Evolutionary conservation across 306 rosid species (phyloP).

Genomic region (Dalbergia cochinchinensis): DNA sequence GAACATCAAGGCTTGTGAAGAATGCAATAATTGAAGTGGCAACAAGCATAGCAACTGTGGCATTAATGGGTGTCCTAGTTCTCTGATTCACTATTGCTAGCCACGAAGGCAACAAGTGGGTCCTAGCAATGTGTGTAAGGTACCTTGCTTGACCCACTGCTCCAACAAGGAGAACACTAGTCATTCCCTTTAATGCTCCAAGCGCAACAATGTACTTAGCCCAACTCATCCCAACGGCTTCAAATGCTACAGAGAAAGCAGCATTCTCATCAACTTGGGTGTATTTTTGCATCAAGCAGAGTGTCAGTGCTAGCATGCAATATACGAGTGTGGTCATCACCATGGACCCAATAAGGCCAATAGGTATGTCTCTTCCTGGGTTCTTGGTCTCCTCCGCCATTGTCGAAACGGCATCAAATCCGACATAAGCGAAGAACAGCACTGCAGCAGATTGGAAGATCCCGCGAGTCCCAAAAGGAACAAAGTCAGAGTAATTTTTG

Average conservation of each 20-base stretch:
- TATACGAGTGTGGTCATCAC: constrained; percentile 48
- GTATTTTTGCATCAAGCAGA: constrained; percentile 69
- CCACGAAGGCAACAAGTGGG: constrained; percentile 74
- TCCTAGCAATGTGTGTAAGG: constrained; percentile 76
- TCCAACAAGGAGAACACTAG: constrained; percentile 67
- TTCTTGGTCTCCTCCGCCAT: constrained; percentile 85
- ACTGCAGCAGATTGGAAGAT: constrained; percentile 68
- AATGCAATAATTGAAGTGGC: constrained; percentile 76
- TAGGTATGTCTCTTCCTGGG: constrained; percentile 72
- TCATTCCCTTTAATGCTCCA: constrained; percentile 83
- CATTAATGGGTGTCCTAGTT: constrained; percentile 76
- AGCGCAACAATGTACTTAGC: constrained; percentile 76
- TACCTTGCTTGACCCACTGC: constrained; percentile 85
- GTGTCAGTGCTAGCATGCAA: constrained; percentile 61
- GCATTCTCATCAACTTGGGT: constrained; percentile 51
- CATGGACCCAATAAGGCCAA: constrained; percentile 79
- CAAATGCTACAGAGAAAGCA: constrained; percentile 67
- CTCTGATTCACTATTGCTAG: constrained; percentile 63
- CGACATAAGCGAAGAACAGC: constrained; percentile 74
- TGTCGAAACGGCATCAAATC: constrained; percentile 76
- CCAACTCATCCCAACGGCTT: constrained; percentile 70
- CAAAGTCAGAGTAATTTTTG: constrained; percentile 54
- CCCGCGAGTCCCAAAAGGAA: constrained; percentile 56
- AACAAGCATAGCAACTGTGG: constrained; percentile 60
- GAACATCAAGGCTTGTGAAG: constrained; percentile 66